Conservation (phyloP, 1,139 yeast genomes). For the Hansenula sp. region DNA sequence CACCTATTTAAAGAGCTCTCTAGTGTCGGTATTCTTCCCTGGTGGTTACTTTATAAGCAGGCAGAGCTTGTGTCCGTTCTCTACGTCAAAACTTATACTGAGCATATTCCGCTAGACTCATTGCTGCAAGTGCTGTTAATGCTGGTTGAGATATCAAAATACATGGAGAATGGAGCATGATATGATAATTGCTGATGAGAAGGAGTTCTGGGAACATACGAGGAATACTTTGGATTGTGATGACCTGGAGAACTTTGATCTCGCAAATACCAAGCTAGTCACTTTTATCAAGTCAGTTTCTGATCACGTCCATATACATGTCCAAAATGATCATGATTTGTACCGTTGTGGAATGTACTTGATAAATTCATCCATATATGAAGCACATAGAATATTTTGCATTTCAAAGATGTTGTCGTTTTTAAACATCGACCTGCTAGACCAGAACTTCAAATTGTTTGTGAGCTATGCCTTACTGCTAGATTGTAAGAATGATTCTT, state of each 20-base stretch:
- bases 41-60: too few relatives aligned
- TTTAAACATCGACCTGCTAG: constrained; percentile 31
- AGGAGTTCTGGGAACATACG: constrained; percentile 28
- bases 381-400: constrained; percentile 35
- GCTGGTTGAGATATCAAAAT: too few relatives aligned
- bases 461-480: constrained; percentile 47
- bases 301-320: constrained; percentile 26
- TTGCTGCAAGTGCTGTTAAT: too few relatives aligned
- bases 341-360: constrained; percentile 30
- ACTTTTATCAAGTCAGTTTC: constrained; percentile 28
- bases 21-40: too few relatives aligned
- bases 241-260: constrained; percentile 14
- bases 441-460: constrained; percentile 34
- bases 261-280: constrained; percentile 27
- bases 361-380: constrained; percentile 31
- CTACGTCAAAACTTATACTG: too few relatives aligned
- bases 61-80: too few relatives aligned
- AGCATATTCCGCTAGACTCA: too few relatives aligned
- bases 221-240: constrained; percentile 20
- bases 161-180: constrained; percentile 1
- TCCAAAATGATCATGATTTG: constrained; percentile 30
- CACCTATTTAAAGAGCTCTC: too few relatives aligned
- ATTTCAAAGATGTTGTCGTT: constrained; percentile 41
- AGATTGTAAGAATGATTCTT: constrained; percentile 39
- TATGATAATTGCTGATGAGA: constrained; percentile 1